Base-by-base conservation (phyloP, 345 rosid genomes). In the Eucalyptus paniculata region DNA sequence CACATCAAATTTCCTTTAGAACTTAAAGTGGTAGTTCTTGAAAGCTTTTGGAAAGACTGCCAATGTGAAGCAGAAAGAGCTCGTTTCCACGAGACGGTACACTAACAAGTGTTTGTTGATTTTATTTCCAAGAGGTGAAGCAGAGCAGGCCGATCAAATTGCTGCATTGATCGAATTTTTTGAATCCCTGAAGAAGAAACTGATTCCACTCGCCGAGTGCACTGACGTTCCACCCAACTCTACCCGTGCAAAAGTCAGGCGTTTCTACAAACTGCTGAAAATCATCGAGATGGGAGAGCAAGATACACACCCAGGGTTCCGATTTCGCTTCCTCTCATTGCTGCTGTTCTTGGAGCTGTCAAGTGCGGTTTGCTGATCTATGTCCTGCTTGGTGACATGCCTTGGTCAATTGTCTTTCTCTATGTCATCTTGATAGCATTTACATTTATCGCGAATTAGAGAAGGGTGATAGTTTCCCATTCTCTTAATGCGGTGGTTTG, bases 391-490 rank as follows among this genome's bases (percentile, higher is more conserved):
- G 72, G 9, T 4, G 72, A 30, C 34, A 14, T 30, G 72, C 18
- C 37, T 7, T 30, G 34, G 37, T 17, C 34, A 32, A 62, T 15
- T 30, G 0, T 14, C 18, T 13, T 62, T 7, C 72, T n/a, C 18
- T n/a, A 16, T 14, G 5, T 62, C 0, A 0, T 60, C 18, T 6
- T 16, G 0, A 67, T n/a, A 1, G 40, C 77, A 32, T 67, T n/a
- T 67, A 0, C 40, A 67, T 67, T 67, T 67, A 67, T 0, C 12
- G 1, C 0, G 2, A n/a, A 28, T 30, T 62, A 62, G 11, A 67
- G 21, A 16, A n/a, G 16, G 21, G 77, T 8, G 42, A 5, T 2
- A 67, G 0, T 67, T n/a, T 8, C 9, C 3, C 0, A 1, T 16
- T 67, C 23, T 67, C 80, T 32, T 14, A 0, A 32, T 60, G 30